Evolutionary conservation across 805 yeast genomes (phyloP).

Genomic region (Saccharomycopsis sp.): DNA sequence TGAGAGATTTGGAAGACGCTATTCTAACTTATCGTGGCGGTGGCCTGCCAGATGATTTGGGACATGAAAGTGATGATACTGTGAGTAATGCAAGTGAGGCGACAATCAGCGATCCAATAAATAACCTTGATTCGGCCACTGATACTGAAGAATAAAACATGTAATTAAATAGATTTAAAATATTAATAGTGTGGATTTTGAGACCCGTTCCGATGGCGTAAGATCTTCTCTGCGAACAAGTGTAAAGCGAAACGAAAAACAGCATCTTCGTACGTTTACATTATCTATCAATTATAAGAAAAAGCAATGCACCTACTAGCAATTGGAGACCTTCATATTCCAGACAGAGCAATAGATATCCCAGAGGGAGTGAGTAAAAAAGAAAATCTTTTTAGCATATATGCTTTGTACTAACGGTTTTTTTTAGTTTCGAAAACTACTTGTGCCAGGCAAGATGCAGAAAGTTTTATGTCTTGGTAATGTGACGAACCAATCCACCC

Average conservation of each 20-base stretch:
- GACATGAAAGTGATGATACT: conserved; percentile 1
- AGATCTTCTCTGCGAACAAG: not conserved
- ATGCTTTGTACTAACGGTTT: conserved; percentile 15
- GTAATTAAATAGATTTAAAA: too few relatives aligned
- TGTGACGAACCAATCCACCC: conserved; percentile 55
- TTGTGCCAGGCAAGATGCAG: conserved; percentile 79
- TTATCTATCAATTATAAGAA: not conserved
- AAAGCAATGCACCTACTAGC: conserved; percentile 61
- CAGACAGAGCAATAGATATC: conserved; percentile 67
- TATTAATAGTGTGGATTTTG: too few relatives aligned
- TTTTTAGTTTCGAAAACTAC: conserved; percentile 58
- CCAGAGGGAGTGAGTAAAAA: conserved; percentile 34
- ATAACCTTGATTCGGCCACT: conserved; percentile 8
- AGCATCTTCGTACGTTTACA: not conserved
- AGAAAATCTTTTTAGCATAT: conserved; percentile 13
- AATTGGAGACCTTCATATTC: conserved; percentile 85
- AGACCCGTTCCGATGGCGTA: too few relatives aligned
- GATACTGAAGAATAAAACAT: conserved; percentile 7
- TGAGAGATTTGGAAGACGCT: not conserved
- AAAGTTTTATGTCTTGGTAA: conserved; percentile 86
- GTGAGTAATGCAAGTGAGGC: conserved; percentile 8
- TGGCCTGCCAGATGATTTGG: not conserved
- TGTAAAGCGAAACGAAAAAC: not conserved
- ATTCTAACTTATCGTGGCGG: not conserved
- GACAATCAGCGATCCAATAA: conserved; percentile 11